phyloP scores from a whole-genome alignment of 2,329 filamentous ascomycete genomes.

The Fusarium xyrophilum region DNA sequence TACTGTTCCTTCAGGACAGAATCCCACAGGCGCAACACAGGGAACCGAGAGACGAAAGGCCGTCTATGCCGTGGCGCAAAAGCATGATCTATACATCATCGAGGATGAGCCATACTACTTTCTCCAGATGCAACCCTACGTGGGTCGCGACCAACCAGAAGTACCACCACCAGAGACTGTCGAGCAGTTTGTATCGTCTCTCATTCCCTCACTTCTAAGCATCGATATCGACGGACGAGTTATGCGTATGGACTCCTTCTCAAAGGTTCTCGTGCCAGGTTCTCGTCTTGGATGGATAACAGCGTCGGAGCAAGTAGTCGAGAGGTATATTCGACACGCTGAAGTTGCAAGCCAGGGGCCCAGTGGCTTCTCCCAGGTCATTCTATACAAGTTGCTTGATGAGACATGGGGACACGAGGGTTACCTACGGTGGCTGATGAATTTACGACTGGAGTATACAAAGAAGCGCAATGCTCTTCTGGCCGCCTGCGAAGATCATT shows the following conservation, averaged over 20 bases:
- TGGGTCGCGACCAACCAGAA: slow-evolving; percentile 57
- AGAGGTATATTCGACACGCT: slow-evolving; percentile 80
- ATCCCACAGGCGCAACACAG: slow-evolving; percentile 88
- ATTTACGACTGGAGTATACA: slow-evolving; percentile 83
- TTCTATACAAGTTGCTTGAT: slow-evolving; percentile 88
- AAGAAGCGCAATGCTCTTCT: slow-evolving; percentile 77
- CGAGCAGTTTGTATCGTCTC: slow-evolving; percentile 72
- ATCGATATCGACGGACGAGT: slow-evolving; percentile 88
- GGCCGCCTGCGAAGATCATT: slow-evolving; percentile 76
- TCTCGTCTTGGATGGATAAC: slow-evolving; percentile 89
- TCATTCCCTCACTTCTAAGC: slow-evolving; percentile 73
- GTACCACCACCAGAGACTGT: slow-evolving; percentile 65
- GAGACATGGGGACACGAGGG: slow-evolving; percentile 93
- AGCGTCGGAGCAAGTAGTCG: slow-evolving; percentile 81
- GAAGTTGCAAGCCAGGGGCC: slow-evolving; percentile 88
- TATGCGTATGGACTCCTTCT: slow-evolving; percentile 90
- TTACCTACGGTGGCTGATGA: slow-evolving; percentile 88
- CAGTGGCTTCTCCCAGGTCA: slow-evolving; percentile 80
- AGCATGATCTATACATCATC: slow-evolving; percentile 85
- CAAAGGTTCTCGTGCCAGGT: slow-evolving; percentile 86
- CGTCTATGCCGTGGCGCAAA: slow-evolving; percentile 79
- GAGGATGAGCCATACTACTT: slow-evolving; percentile 98
- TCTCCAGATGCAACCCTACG: slow-evolving; percentile 84
- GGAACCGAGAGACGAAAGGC: slow-evolving; percentile 69
- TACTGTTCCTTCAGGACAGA: slow-evolving; percentile 79